A percentile compares a stretch with the other conserved stretches of the same genome.
Conservation (phyloP, 164 flowering plant species). For the Taxillus chinensis region DNA sequence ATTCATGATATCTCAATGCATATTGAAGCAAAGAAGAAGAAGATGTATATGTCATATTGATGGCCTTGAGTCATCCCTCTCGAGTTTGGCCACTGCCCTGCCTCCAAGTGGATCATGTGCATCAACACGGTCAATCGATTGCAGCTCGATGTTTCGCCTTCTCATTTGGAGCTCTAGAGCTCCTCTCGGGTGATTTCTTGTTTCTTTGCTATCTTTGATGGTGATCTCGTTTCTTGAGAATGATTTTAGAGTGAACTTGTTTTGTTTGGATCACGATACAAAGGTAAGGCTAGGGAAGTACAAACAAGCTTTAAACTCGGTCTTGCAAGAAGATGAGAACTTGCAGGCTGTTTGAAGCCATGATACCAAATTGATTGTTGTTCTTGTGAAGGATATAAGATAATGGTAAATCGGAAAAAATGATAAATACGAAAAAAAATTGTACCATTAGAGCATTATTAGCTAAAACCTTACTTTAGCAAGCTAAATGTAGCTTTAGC, state of each 20-base stretch:
- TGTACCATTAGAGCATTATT: too few relatives aligned
- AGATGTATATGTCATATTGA: conserved; percentile 97
- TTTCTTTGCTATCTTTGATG: neutral
- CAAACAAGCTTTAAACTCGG: conserved; percentile 59
- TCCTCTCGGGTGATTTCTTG: conserved; percentile 62
- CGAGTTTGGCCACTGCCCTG: conserved; percentile 40
- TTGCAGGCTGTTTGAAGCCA: conserved; percentile 85
- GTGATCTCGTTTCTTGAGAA: neutral
- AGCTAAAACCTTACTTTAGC: too few relatives aligned
- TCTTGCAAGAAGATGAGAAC: conserved; percentile 79
- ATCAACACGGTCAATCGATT: conserved; percentile 58
- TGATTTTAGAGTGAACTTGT: conserved; percentile 5
- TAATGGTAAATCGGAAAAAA: too few relatives aligned
- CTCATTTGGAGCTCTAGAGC: conserved; percentile 92
- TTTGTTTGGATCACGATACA: conserved; percentile 44
- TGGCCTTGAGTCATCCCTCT: conserved; percentile 98
- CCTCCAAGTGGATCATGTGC: conserved; percentile 61
- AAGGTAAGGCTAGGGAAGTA: conserved; percentile 86
- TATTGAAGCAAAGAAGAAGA: conserved; percentile 7
- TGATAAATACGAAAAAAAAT: too few relatives aligned
- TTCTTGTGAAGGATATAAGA: conserved; percentile 53
- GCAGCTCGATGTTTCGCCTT: conserved; percentile 67
- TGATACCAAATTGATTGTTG: conserved; percentile 67
- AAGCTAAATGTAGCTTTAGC: too few relatives aligned
- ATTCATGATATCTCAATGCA: neutral